These are phyloP conservation scores for Geum urbanum DNA, from an alignment of 306 rosid species.

Conservation along the genomic window DNA sequence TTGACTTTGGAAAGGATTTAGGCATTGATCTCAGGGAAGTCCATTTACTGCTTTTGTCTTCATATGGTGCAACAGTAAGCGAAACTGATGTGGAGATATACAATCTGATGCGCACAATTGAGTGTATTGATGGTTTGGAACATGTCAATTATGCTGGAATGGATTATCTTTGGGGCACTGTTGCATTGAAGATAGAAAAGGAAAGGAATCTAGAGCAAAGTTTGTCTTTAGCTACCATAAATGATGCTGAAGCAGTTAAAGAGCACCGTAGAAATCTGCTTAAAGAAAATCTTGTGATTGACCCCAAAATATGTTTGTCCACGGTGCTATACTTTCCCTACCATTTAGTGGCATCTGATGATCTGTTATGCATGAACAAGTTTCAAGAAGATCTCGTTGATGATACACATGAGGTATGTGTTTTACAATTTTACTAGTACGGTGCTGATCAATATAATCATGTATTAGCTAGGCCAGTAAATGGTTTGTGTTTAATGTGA, in stretches of 20 bases:
- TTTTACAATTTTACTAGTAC: constrained; percentile 10
- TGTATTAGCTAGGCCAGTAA: neutral
- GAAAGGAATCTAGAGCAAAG: constrained; percentile 37
- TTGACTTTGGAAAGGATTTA: constrained; percentile 40
- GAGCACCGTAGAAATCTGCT: constrained; percentile 55
- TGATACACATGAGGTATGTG: constrained; percentile 36
- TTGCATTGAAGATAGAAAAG: constrained; percentile 36
- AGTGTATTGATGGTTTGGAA: constrained; percentile 40
- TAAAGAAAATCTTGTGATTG: constrained; percentile 62
- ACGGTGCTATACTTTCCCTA: constrained; percentile 74
- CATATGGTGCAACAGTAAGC: constrained; percentile 65
- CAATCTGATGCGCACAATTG: constrained; percentile 60
- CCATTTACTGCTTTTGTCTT: constrained; percentile 54
- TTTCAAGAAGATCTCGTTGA: constrained; percentile 28
- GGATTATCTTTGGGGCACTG: constrained; percentile 54
- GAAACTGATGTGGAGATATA: constrained; percentile 58
- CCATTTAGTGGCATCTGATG: constrained; percentile 46
- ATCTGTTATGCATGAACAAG: constrained; percentile 31
- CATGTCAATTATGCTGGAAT: constrained; percentile 31
- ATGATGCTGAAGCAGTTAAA: constrained; percentile 51
- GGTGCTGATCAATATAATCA: neutral
- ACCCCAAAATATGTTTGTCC: constrained; percentile 66
- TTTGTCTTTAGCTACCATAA: constrained; percentile 25
- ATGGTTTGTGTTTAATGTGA: constrained; percentile 19
- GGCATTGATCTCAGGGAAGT: constrained; percentile 55